Percentiles rank a stretch among this genome's conserved stretches.
These are phyloP conservation scores for Medicago truncatula DNA, from an alignment of 306 rosid genomes.

Conservation along the genomic window MtrunA17r5.0-ANR NC_053042.1:53863001-53863500, in stretches of 20 bases:
- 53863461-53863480: constrained; percentile 4
- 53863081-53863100: constrained; percentile 57
- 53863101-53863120: constrained; percentile 23
- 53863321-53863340: constrained; percentile 96
- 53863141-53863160: constrained; percentile 24
- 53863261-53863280: constrained; percentile 91
- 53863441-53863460: neutral
- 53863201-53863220: constrained; percentile 13
- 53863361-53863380: constrained; percentile 95
- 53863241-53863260: constrained; percentile 71
- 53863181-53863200: constrained; percentile 19
- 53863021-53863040: constrained; percentile 51
- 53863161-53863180: neutral
- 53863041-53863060: constrained; percentile 32
- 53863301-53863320: constrained; percentile 82
- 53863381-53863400: constrained; percentile 96
- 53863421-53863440: constrained; percentile 28
- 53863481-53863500: constrained; percentile 7
- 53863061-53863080: constrained; percentile 28
- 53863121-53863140: constrained; percentile 4
- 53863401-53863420: constrained; percentile 88
- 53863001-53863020: constrained; percentile 30
- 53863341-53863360: constrained; percentile 83
- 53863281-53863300: constrained; percentile 84
- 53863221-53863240: constrained; percentile 57